Evolutionary conservation across 495 filamentous ascomycete genomes (phyloP).

Genomic region (Clohesyomyces aquaticus): DNA sequence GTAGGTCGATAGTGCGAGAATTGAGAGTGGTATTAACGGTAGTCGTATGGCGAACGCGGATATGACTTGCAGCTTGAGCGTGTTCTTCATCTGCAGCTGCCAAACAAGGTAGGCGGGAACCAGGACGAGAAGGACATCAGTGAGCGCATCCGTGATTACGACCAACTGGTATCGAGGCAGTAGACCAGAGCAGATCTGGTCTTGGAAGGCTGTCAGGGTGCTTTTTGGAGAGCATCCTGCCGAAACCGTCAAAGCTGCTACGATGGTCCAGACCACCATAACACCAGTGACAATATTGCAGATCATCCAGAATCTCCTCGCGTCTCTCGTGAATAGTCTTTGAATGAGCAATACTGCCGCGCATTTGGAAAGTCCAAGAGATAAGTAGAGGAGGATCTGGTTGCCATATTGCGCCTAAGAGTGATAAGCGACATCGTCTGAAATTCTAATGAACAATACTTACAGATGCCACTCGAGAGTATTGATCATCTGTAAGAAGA

Average conservation of each 20-base stretch:
- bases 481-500: slow-evolving; percentile 14
- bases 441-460: neutral
- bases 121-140: slow-evolving; percentile 26
- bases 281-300: slow-evolving; percentile 22
- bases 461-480: slow-evolving; percentile 15
- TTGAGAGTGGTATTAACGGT: slow-evolving; percentile 20
- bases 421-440: neutral
- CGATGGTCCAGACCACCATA: slow-evolving; percentile 20
- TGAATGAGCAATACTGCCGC: slow-evolving; percentile 31
- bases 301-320: slow-evolving; percentile 28
- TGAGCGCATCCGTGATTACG: slow-evolving; percentile 23
- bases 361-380: slow-evolving; percentile 31
- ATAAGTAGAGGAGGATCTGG: slow-evolving; percentile 29
- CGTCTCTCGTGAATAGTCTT: slow-evolving; percentile 33
- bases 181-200: slow-evolving; percentile 20
- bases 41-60: slow-evolving; percentile 35
- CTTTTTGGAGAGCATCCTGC: slow-evolving; percentile 23
- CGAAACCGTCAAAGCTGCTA: slow-evolving; percentile 10
- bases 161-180: slow-evolving; percentile 29
- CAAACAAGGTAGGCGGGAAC: slow-evolving; percentile 29
- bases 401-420: slow-evolving; percentile 21
- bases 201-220: neutral
- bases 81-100: slow-evolving; percentile 29
- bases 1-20: slow-evolving; percentile 7
- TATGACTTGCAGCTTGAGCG: slow-evolving; percentile 34